These are phyloP conservation scores for Pseudogymnoascus sp. DNA, from an alignment of 2,329 filamentous ascomycete genomes.

Conservation along the genomic window DNA sequence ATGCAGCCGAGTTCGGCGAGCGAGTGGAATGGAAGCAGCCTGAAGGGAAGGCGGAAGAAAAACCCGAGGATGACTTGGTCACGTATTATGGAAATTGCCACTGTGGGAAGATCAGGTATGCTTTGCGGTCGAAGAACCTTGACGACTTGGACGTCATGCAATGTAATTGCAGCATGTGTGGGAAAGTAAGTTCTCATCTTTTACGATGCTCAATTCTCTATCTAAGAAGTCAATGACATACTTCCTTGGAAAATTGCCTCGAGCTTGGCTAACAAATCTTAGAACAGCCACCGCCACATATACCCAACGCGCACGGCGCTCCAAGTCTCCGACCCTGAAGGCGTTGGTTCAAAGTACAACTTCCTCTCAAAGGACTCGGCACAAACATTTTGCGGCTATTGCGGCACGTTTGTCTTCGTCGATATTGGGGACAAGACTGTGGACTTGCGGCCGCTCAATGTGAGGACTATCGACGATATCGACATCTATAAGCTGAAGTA, in stretches of 20 bases:
- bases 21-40: neutral
- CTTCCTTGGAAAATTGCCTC: neutral
- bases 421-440: slow-evolving; percentile 16
- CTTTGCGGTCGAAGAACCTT: slow-evolving; percentile 15
- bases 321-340: slow-evolving; percentile 10
- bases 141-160: slow-evolving; percentile 15
- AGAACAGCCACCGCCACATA: slow-evolving; percentile 19
- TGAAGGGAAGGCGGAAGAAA: neutral
- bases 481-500: slow-evolving; percentile 11
- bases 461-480: slow-evolving; percentile 14
- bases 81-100: slow-evolving; percentile 23
- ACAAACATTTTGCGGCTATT: slow-evolving; percentile 18
- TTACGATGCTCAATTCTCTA: neutral
- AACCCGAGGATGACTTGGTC: neutral
- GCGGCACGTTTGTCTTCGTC: slow-evolving; percentile 16
- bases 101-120: slow-evolving; percentile 20
- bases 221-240: neutral
- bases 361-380: slow-evolving; percentile 16
- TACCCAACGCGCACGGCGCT: slow-evolving; percentile 15
- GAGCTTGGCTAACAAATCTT: neutral
- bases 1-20: neutral
- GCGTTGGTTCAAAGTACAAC: slow-evolving; percentile 13
- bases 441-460: slow-evolving; percentile 15
- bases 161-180: slow-evolving; percentile 24
- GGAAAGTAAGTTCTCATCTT: slow-evolving; percentile 13